phyloP scores from a whole-genome alignment of 805 yeast species.

The Ogataea pignaliae region DNA sequence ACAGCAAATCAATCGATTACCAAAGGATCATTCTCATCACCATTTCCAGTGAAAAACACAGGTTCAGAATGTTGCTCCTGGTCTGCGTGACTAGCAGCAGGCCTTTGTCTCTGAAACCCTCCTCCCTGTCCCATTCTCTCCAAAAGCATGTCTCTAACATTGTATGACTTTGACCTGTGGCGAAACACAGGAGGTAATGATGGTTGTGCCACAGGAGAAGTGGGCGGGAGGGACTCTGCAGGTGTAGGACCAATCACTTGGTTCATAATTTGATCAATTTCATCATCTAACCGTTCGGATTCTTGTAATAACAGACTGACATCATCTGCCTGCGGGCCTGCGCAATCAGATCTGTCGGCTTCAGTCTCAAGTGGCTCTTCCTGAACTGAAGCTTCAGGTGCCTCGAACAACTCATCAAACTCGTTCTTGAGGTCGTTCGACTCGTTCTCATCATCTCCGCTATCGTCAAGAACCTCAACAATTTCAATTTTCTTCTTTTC shows the following conservation, averaged over 20 bases:
- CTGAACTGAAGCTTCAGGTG: background rate
- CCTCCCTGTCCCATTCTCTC: background rate
- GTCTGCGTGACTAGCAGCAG: background rate
- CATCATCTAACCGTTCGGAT: conserved; percentile 8
- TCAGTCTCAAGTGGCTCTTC: no score
- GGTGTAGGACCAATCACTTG: conserved; percentile 1
- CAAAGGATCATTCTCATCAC: conserved; percentile 29
- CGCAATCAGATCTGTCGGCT: no score
- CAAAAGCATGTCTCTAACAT: background rate
- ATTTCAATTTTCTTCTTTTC: conserved; percentile 11
- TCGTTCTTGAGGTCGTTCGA: conserved; percentile 5
- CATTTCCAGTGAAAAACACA: conserved; percentile 28
- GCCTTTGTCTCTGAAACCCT: background rate
- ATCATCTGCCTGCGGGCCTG: background rate
- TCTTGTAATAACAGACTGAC: conserved; percentile 2
- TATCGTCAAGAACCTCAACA: conserved; percentile 16
- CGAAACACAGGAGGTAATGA: background rate
- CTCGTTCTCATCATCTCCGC: conserved; percentile 12
- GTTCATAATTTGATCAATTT: conserved; percentile 11
- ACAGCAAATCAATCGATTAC: conserved; percentile 20
- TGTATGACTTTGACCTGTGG: background rate
- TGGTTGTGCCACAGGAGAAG: background rate
- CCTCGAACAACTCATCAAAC: conserved; percentile 1
- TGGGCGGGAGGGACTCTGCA: background rate
- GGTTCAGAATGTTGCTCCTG: conserved; percentile 8